Evolutionary conservation across 768 basidiomycete genomes (phyloP), one percentile per base, ranked within the genome.

Genomic region (Tulasnella sp.): DNA sequence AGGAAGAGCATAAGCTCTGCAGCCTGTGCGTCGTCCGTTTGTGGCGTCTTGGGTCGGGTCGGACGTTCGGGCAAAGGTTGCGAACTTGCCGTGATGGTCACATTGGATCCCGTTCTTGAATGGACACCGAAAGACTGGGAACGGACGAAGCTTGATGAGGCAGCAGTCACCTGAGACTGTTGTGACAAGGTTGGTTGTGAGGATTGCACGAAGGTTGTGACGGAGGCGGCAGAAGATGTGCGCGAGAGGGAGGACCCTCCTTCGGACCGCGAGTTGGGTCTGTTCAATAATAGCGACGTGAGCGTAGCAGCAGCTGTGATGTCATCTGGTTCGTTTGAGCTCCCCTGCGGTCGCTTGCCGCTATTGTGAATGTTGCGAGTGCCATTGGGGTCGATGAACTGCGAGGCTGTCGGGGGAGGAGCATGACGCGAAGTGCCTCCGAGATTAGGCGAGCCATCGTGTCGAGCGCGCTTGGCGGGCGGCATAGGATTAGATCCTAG

Each of bases 1-100:
- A 96, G 89, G 86, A 90, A 94, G 31, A 96, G 87, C 91, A 96
- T 93, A 69, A 95, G 86, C 84, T 94, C 93, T n/a, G 95, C 94
- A 0, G 94, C 95, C 83, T 96, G 95, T 40, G 82, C 77, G 28
- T 74, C 73, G 14, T 81, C 74, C 18, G 80, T 46, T 44, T 77
- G 75, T 1, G 81, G 81, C 28, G 81, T 82, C 74, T 48, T 77
- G 44, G 46, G 74, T 3, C 75, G 54, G 28, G 69, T 31, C 40
- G 48, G 72, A 24, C 41, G 42, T n/a, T 31, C 44, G 18, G 42
- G 73, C n/a, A 75, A 41, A 22, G 58, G 58, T 28, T 44, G 79
- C 28, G 76, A 80, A 34, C 31, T 20, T 18, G 20, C 46, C 5
- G 40, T 44, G 41, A 34, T 18, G 12, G 41, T 34, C 54, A 72